Evolutionary conservation across 2,329 filamentous ascomycete species (phyloP).

Genomic region (Aspergillus cejpii): DNA sequence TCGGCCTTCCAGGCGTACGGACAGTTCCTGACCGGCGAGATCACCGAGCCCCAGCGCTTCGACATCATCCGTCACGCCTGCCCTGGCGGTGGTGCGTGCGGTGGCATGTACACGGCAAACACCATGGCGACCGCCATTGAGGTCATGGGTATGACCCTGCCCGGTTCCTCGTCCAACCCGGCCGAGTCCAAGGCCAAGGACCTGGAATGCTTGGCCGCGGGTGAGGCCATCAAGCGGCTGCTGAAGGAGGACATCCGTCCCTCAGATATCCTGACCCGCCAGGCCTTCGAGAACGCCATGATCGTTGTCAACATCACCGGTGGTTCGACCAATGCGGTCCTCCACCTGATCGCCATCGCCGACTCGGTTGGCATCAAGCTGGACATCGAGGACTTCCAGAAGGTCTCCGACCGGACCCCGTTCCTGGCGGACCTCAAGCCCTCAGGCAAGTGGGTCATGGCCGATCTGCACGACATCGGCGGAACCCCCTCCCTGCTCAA

Average conservation of each 20-base stretch:
- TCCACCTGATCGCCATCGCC: constrained; percentile 78
- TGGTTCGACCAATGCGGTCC: constrained; percentile 77
- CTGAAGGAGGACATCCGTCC: constrained; percentile 71
- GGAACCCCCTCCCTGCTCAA: constrained; percentile 54
- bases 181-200: constrained; percentile 67
- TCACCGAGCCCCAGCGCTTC: constrained; percentile 82
- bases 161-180: constrained; percentile 72
- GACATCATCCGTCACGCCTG: constrained; percentile 93
- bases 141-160: constrained; percentile 69
- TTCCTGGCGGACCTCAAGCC: constrained; percentile 79
- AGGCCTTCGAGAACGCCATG: constrained; percentile 82
- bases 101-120: constrained; percentile 78
- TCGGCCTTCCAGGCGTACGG: constrained; percentile 98
- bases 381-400: constrained; percentile 80
- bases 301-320: constrained; percentile 73
- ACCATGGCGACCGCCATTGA: constrained; percentile 71
- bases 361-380: constrained; percentile 74
- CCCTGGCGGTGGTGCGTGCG: constrained; percentile 74
- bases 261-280: constrained; percentile 68
- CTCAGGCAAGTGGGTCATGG: constrained; percentile 59
- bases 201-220: constrained; percentile 65
- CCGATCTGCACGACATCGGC: constrained; percentile 51
- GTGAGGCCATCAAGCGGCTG: constrained; percentile 66
- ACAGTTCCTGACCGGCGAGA: constrained; percentile 85
- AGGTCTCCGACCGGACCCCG: constrained; percentile 69